phyloP scores from a whole-genome alignment of 2,329 filamentous ascomycete species.

The Dothiorella sarmentorum region DNA sequence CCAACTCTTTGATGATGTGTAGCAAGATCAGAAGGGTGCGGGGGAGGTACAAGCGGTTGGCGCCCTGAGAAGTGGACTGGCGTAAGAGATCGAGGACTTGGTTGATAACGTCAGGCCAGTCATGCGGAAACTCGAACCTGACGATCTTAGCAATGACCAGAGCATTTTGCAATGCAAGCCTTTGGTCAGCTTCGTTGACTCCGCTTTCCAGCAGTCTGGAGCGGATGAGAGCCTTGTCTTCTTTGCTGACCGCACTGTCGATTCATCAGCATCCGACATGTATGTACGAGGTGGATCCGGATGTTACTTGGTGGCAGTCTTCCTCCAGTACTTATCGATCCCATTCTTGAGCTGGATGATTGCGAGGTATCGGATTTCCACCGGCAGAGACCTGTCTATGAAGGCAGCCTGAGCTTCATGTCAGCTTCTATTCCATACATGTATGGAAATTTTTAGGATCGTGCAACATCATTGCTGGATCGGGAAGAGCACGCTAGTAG shows the following conservation, averaged over 20 bases:
- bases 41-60: slow-evolving; percentile 63
- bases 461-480: background rate
- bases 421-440: slow-evolving; percentile 19
- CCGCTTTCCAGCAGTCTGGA: slow-evolving; percentile 71
- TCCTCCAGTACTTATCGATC: slow-evolving; percentile 92
- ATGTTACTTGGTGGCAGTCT: slow-evolving; percentile 63
- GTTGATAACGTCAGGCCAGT: slow-evolving; percentile 60
- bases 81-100: slow-evolving; percentile 56
- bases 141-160: slow-evolving; percentile 84
- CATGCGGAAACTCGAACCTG: slow-evolving; percentile 80
- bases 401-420: slow-evolving; percentile 62
- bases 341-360: slow-evolving; percentile 96
- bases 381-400: slow-evolving; percentile 71
- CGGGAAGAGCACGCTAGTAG: background rate
- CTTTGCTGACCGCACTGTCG: slow-evolving; percentile 55
- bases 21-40: slow-evolving; percentile 74
- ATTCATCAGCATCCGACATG: slow-evolving; percentile 20
- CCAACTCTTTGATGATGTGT: slow-evolving; percentile 85
- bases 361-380: slow-evolving; percentile 79
- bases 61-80: slow-evolving; percentile 47
- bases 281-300: background rate
- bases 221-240: slow-evolving; percentile 76
- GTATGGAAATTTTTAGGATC: too few species aligned
- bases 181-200: slow-evolving; percentile 69
- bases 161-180: slow-evolving; percentile 82